Conservation (phyloP, 1,284 basidiomycete species). For the Cryptococcus sp. region DNA sequence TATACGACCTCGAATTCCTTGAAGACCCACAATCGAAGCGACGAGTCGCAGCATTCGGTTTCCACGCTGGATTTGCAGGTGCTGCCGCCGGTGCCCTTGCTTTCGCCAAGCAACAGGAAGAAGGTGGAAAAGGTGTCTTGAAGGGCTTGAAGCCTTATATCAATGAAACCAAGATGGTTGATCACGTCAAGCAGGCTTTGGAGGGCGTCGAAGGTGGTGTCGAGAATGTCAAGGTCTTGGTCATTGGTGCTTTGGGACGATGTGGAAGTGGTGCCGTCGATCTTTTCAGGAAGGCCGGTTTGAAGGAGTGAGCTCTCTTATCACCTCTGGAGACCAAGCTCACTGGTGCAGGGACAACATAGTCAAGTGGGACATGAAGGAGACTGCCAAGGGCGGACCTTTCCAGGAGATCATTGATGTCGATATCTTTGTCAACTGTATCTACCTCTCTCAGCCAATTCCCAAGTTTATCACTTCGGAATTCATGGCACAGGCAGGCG, state of each 20-base stretch:
- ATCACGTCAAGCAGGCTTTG: slow-evolving; percentile 63
- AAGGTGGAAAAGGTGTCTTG: slow-evolving; percentile 56
- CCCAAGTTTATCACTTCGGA: slow-evolving; percentile 80
- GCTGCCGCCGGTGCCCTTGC: slow-evolving; percentile 90
- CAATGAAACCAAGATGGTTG: slow-evolving; percentile 78
- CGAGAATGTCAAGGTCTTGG: slow-evolving; percentile 78
- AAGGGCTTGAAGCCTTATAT: slow-evolving; percentile 71
- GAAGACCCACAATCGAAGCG: slow-evolving; percentile 71
- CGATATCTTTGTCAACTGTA: slow-evolving; percentile 99
- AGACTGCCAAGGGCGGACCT: slow-evolving; percentile 95
- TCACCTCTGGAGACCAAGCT: background rate
- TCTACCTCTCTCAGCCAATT: slow-evolving; percentile 87
- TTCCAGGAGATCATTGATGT: slow-evolving; percentile 92
- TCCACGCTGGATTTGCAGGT: slow-evolving; percentile 96
- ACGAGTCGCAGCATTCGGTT: slow-evolving; percentile 98
- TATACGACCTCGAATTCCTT: slow-evolving; percentile 97
- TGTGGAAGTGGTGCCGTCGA: slow-evolving; percentile 97
- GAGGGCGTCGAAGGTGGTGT: slow-evolving; percentile 57
- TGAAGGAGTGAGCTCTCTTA: slow-evolving; percentile 68
- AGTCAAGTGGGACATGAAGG: slow-evolving; percentile 94
- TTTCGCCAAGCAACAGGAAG: slow-evolving; percentile 63
- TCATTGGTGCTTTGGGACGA: slow-evolving; percentile 92
- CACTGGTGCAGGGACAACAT: slow-evolving; percentile 70
- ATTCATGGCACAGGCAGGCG: slow-evolving; percentile 68
- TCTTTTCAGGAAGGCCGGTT: slow-evolving; percentile 86